Percentiles rank a stretch among this genome's conserved stretches.
These are phyloP conservation scores for Dorcoceras hygrometricum DNA, from an alignment of 257 asterid species.

Conservation along the genomic window DNA sequence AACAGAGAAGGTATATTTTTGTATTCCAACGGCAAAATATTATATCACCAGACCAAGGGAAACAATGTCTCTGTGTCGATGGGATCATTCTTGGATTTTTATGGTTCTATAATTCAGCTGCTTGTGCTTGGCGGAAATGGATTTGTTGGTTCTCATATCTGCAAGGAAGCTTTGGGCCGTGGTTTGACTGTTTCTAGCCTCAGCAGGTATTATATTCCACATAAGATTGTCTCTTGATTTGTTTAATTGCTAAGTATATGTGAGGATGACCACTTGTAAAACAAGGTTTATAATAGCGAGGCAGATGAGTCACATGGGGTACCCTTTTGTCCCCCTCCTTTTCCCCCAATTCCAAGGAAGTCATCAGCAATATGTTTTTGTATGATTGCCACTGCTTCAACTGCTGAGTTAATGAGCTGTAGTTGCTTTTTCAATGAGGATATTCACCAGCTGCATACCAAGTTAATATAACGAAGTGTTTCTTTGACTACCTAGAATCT, in stretches of 20 bases:
- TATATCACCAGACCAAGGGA: background rate
- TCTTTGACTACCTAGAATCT: background rate
- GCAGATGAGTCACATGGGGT: background rate
- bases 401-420: background rate
- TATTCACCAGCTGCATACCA: background rate
- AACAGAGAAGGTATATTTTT: constrained; percentile 67
- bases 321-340: background rate
- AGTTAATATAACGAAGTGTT: background rate
- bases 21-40: constrained; percentile 19
- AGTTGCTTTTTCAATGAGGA: background rate
- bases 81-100: constrained; percentile 2
- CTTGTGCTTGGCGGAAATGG: constrained; percentile 99
- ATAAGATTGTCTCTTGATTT: background rate
- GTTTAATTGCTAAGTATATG: background rate
- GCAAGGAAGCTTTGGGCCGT: constrained; percentile 77
- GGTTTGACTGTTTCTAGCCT: constrained; percentile 86
- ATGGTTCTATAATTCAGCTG: constrained; percentile 45
- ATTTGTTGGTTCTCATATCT: constrained; percentile 92
- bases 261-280: background rate
- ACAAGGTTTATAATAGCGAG: background rate
- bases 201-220: constrained; percentile 58
- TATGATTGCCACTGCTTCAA: background rate
- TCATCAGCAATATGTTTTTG: too few species aligned
- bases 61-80: constrained; percentile 15
- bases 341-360: background rate